phyloP scores from a whole-genome alignment of 176 grass and related monocot genomes.

The Bolboschoenus planiculmis region DNA sequence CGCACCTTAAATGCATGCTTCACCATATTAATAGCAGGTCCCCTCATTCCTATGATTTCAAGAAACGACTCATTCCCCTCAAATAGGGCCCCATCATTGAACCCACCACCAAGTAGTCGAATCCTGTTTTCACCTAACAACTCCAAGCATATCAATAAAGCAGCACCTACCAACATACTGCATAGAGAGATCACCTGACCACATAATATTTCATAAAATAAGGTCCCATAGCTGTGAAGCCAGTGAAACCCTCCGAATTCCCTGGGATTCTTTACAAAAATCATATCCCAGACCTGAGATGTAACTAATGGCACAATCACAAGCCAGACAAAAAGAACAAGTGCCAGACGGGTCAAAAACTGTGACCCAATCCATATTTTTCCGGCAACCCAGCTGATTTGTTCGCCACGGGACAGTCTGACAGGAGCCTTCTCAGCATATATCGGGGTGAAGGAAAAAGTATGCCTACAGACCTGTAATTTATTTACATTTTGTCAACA shows the following conservation, averaged over 20 bases:
- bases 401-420: neutral
- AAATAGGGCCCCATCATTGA: neutral
- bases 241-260: neutral
- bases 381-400: neutral
- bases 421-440: neutral
- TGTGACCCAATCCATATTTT: neutral
- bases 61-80: neutral
- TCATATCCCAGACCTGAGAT: neutral
- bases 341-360: neutral
- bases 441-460: neutral
- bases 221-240: neutral
- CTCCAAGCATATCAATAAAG: neutral
- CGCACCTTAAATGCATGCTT: neutral
- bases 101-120: neutral
- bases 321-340: slow-evolving; percentile 3
- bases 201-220: neutral
- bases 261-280: neutral
- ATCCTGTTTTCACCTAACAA: neutral
- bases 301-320: neutral
- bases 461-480: neutral
- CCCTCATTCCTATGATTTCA: neutral
- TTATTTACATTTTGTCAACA: neutral
- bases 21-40: neutral
- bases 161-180: neutral
- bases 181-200: neutral